A percentile compares a stretch with the other conserved stretches of the same genome.
phyloP scores from a whole-genome alignment of 2,329 filamentous ascomycete species.

The Cercospora sp. region DNA sequence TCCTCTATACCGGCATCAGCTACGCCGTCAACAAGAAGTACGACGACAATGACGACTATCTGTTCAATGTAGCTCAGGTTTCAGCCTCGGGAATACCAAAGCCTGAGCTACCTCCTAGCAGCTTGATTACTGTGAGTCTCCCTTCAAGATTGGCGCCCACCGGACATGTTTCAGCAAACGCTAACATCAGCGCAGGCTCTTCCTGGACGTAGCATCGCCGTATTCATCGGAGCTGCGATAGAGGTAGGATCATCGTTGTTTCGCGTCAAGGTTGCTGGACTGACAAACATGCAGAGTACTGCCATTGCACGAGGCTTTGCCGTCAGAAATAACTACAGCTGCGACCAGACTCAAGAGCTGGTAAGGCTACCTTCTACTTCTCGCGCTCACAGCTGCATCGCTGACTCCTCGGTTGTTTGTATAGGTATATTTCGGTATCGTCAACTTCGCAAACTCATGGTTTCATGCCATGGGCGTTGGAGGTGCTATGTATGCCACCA shows the following conservation, averaged over 20 bases:
- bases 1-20: constrained; percentile 64
- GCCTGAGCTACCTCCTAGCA: constrained; percentile 50
- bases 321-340: constrained; percentile 61
- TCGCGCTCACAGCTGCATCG: neutral
- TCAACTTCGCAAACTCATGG: constrained; percentile 57
- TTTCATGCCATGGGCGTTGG: constrained; percentile 66
- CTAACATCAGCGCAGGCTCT: constrained; percentile 43
- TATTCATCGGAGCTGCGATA: constrained; percentile 61
- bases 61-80: constrained; percentile 62
- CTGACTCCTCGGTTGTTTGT: neutral
- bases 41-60: constrained; percentile 42
- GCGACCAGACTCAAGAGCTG: constrained; percentile 65
- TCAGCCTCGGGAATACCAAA: constrained; percentile 56
- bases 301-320: constrained; percentile 65
- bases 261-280: no score
- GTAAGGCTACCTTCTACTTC: constrained; percentile 25
- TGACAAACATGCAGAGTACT: neutral
- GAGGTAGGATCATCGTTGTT: constrained; percentile 40
- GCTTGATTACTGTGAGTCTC: constrained; percentile 45
- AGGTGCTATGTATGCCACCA: constrained; percentile 55
- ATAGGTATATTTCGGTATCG: constrained; percentile 54
- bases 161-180: neutral
- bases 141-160: neutral
- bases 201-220: constrained; percentile 57
- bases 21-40: constrained; percentile 61